Conservation (phyloP, 164 flowering plant genomes). For the Akebia trifoliata region DNA sequence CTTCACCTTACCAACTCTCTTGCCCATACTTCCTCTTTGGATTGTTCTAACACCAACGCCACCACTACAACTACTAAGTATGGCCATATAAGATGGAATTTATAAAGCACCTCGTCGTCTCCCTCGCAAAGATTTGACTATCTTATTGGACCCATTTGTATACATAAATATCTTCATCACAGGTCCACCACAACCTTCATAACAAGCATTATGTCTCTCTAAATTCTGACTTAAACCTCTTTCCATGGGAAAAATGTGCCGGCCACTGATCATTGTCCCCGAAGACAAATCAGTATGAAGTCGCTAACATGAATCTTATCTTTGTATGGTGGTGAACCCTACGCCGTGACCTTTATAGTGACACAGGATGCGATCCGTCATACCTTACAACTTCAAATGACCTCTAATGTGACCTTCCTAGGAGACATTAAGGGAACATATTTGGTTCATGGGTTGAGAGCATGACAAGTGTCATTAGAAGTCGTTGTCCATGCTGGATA, state of each 20-base stretch:
- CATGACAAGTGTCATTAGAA: conserved; percentile 4
- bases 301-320: conserved; percentile 25
- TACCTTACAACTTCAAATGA: not conserved
- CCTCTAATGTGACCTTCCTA: not conserved
- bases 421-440: not conserved
- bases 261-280: conserved; percentile 28
- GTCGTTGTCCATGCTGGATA: not conserved
- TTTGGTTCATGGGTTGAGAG: conserved; percentile 2
- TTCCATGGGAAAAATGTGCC: too few species aligned
- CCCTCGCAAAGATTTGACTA: not conserved
- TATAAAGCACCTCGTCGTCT: not conserved
- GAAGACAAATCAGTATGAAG: conserved; percentile 18
- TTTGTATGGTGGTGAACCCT: conserved; percentile 17
- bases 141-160: not conserved
- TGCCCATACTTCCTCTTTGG: conserved; percentile 16
- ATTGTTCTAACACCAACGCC: not conserved
- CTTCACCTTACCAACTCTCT: conserved; percentile 42
- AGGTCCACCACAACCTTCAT: not conserved
- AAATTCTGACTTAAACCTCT: conserved; percentile 12
- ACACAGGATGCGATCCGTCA: not conserved
- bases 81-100: not conserved
- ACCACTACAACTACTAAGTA: not conserved
- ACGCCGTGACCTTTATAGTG: conserved; percentile 3
- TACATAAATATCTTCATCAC: not conserved
- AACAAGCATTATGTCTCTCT: conserved; percentile 19